These are phyloP conservation scores for Paracoccidioides brasiliensis DNA, from an alignment of 2,329 filamentous ascomycete genomes.

Conservation along the genomic window DNA sequence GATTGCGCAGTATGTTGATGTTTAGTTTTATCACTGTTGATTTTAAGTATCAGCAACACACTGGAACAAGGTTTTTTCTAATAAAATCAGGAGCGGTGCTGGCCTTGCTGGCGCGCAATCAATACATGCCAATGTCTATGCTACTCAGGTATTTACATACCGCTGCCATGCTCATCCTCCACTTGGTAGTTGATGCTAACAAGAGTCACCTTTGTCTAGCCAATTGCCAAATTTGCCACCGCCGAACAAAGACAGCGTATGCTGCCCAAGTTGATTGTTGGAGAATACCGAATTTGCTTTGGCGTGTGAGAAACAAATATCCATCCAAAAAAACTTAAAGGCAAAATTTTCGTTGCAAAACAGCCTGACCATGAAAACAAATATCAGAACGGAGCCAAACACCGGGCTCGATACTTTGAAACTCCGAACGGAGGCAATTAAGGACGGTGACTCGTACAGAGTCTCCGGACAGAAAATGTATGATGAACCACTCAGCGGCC, in stretches of 20 bases:
- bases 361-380: background rate
- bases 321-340: background rate
- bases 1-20: conserved; percentile 47
- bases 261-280: conserved; percentile 58
- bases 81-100: conserved; percentile 44
- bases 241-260: conserved; percentile 49
- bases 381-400: conserved; percentile 55
- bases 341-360: background rate
- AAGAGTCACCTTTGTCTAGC: conserved; percentile 16
- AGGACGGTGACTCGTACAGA: conserved; percentile 48
- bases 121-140: conserved; percentile 43
- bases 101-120: conserved; percentile 57
- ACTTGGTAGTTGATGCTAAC: background rate
- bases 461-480: conserved; percentile 66
- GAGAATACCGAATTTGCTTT: conserved; percentile 61
- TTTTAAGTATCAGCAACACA: background rate
- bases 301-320: conserved; percentile 41
- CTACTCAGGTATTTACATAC: conserved; percentile 44
- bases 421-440: conserved; percentile 51
- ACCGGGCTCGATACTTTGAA: conserved; percentile 66
- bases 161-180: background rate
- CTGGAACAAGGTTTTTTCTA: background rate
- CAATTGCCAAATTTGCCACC: conserved; percentile 59
- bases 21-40: background rate
- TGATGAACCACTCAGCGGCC: background rate